phyloP scores from a whole-genome alignment of 768 basidiomycete species.

The Collybiopsis confluens region DNA sequence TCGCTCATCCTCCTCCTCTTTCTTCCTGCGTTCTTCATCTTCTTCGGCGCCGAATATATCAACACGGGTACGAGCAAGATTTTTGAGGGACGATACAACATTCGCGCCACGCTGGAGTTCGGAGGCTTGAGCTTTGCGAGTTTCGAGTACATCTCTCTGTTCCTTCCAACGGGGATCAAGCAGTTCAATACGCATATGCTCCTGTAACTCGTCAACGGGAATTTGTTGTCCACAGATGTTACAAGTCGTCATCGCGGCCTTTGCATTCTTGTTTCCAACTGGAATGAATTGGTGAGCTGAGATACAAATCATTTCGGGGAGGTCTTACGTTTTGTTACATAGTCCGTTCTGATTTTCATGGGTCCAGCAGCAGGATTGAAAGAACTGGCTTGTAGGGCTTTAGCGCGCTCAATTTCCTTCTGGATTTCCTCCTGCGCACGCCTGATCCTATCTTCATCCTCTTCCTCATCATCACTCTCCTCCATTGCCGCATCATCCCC shows the following conservation, averaged over 20 bases:
- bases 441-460: constrained; percentile 55
- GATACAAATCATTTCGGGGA: constrained; percentile 3
- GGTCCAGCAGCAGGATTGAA: constrained; percentile 55
- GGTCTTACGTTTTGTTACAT: constrained; percentile 84
- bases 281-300: constrained; percentile 11
- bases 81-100: constrained; percentile 88
- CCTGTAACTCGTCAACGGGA: constrained; percentile 90
- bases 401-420: constrained; percentile 71
- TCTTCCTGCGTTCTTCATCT: constrained; percentile 85
- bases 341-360: constrained; percentile 95
- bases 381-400: constrained; percentile 78
- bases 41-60: constrained; percentile 95
- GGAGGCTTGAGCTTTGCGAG: constrained; percentile 84
- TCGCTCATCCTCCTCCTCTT: constrained; percentile 82
- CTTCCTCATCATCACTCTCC: constrained; percentile 79
- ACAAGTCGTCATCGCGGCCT: constrained; percentile 79
- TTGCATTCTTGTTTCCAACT: constrained; percentile 67
- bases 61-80: constrained; percentile 91
- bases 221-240: constrained; percentile 95
- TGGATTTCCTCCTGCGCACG: constrained; percentile 69
- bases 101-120: constrained; percentile 89
- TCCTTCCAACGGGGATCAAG: constrained; percentile 99
- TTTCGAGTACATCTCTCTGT: constrained; percentile 84
- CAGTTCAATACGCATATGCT: constrained; percentile 97
- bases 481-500: constrained; percentile 76